Evolutionary conservation across 441 rosid genomes (phyloP).

Genomic region (Populus tomentosa): DNA sequence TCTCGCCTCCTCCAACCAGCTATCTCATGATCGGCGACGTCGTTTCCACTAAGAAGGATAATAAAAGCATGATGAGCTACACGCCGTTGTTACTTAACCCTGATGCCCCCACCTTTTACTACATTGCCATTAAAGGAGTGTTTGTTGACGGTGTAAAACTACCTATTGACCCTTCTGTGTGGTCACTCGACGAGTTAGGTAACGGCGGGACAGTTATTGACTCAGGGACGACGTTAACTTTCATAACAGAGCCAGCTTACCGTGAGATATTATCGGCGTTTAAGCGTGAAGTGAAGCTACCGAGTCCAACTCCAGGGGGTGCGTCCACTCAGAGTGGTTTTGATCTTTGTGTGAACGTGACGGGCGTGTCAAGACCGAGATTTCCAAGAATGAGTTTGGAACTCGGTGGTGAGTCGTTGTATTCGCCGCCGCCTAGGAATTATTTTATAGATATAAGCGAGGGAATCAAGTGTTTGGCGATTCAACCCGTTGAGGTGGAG

Average conservation of each 20-base stretch:
- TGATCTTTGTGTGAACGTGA: constrained; percentile 67
- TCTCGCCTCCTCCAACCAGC: constrained; percentile 79
- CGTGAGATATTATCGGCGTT: constrained; percentile 38
- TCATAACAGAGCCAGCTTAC: constrained; percentile 54
- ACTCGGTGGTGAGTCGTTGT: constrained; percentile 41
- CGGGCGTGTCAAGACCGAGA: constrained; percentile 34
- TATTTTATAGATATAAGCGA: constrained; percentile 58
- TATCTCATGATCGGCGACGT: constrained; percentile 56
- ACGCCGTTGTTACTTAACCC: constrained; percentile 63
- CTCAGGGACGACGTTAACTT: constrained; percentile 76
- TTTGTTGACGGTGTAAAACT: constrained; percentile 42
- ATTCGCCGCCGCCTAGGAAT: constrained; percentile 66
- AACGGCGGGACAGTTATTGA: constrained; percentile 86
- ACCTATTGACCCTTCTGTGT: constrained; percentile 58
- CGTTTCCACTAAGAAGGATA: constrained; percentile 11
- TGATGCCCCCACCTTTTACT: constrained; percentile 70
- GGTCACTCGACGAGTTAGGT: constrained; percentile 62
- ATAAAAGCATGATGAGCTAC: constrained; percentile 27
- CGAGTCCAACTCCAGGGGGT: constrained; percentile 17
- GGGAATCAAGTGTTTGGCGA: constrained; percentile 51
- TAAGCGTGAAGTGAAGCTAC: constrained; percentile 38
- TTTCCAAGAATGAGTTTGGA: constrained; percentile 55
- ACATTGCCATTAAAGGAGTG: constrained; percentile 40
- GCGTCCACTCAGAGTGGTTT: constrained; percentile 48
- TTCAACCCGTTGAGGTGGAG: constrained; percentile 20